Evolutionary conservation across 768 basidiomycete genomes (phyloP).

Genomic region (Lanmaoa rubissima): DNA sequence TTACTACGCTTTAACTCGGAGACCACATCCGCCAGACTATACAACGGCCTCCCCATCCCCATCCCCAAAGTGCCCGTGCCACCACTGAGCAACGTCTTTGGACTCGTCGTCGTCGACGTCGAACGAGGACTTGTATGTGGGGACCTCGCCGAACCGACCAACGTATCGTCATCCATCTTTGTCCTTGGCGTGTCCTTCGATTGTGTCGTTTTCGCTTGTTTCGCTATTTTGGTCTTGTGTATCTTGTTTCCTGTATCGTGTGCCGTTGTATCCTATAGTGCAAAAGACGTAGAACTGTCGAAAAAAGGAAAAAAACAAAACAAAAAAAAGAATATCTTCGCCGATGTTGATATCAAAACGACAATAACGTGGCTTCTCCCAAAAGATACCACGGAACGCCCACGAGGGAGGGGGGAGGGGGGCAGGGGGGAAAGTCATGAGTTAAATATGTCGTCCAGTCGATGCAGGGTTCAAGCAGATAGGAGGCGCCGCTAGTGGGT

Average conservation of each 20-base stretch:
- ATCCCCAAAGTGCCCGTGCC: slow-evolving; percentile 1
- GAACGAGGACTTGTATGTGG: slow-evolving; percentile 22
- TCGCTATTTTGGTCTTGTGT: neutral
- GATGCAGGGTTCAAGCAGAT: slow-evolving; percentile 10
- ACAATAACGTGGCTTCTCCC: neutral
- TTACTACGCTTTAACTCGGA: slow-evolving; percentile 41
- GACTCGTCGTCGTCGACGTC: slow-evolving; percentile 16
- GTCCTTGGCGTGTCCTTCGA: neutral
- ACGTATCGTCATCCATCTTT: slow-evolving; percentile 28
- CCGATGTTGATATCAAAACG: slow-evolving; percentile 10
- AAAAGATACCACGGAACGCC: slow-evolving; percentile 3
- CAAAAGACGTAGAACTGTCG: neutral
- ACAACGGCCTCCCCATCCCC: slow-evolving; percentile 37
- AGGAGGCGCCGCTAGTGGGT: slow-evolving; percentile 1
- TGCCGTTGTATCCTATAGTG: neutral
- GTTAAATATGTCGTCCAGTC: slow-evolving; percentile 12
- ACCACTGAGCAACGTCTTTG: slow-evolving; percentile 5
- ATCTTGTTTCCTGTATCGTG: neutral
- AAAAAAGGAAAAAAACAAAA: neutral
- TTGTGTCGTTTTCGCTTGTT: neutral
- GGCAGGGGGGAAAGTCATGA: neutral
- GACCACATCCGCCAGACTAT: slow-evolving; percentile 44
- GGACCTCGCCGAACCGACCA: slow-evolving; percentile 20
- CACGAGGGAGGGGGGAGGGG: slow-evolving; percentile 11
- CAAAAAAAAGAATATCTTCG: neutral